phyloP scores from a whole-genome alignment of 345 rosid genomes.

The Brassica napus region DNA sequence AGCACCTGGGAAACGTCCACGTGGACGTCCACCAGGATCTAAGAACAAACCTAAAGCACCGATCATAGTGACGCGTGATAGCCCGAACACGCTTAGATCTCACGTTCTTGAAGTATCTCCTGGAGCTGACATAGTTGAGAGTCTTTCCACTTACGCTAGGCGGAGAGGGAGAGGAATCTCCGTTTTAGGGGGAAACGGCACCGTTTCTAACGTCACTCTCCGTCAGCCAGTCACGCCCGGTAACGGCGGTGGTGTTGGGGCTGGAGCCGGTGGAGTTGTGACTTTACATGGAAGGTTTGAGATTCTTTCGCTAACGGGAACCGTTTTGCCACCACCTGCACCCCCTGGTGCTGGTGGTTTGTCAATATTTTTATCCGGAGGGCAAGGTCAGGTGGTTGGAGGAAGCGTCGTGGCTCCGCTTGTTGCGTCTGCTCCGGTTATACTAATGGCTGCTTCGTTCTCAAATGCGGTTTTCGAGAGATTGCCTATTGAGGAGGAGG shows the following conservation, averaged over 20 bases:
- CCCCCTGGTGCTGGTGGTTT: conserved; percentile 78
- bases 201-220: conserved; percentile 61
- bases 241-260: conserved; percentile 20
- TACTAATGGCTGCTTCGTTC: conserved; percentile 78
- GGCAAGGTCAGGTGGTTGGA: conserved; percentile 81
- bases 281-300: conserved; percentile 83
- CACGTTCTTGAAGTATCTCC: conserved; percentile 69
- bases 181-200: conserved; percentile 68
- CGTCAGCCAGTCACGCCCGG: conserved; percentile 63
- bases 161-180: conserved; percentile 76
- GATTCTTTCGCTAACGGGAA: conserved; percentile 73
- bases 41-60: conserved; percentile 78
- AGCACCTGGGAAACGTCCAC: conserved; percentile 56
- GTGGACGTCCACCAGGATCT: conserved; percentile 84
- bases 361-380: conserved; percentile 72
- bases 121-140: conserved; percentile 68
- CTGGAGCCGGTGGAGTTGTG: conserved; percentile 51
- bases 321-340: conserved; percentile 83
- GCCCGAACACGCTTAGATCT: conserved; percentile 75
- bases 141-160: conserved; percentile 57
- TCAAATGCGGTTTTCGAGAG: conserved; percentile 75
- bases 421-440: conserved; percentile 65
- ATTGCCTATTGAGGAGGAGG: conserved; percentile 61
- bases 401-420: conserved; percentile 71
- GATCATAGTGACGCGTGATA: conserved; percentile 68